These are phyloP conservation scores for Solanum sejunctum DNA, from an alignment of 257 asterid species.

Conservation along the genomic window DNA sequence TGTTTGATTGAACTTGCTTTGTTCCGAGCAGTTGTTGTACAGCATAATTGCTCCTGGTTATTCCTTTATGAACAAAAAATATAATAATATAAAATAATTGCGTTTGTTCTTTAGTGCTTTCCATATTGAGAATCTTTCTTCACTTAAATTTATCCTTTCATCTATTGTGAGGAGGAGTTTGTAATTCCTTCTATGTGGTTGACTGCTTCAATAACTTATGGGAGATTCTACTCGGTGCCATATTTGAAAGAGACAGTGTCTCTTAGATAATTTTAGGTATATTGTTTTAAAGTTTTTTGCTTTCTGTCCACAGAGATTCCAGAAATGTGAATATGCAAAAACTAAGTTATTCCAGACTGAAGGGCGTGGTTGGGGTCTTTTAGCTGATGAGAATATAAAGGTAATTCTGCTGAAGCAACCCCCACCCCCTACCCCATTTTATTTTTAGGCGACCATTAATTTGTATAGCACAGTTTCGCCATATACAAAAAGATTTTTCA, in stretches of 20 bases:
- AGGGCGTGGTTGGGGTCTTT: constrained; percentile 97
- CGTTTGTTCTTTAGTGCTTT: not conserved
- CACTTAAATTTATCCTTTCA: not conserved
- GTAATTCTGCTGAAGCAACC: constrained; percentile 22
- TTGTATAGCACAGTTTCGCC: not conserved
- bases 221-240: not conserved
- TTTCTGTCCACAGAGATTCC: constrained; percentile 58
- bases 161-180: not conserved
- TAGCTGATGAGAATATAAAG: constrained; percentile 60
- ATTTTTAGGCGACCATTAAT: not conserved
- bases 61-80: not conserved
- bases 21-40: not conserved
- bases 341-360: constrained; percentile 69
- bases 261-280: not conserved
- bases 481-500: not conserved
- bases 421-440: not conserved
- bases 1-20: not conserved
- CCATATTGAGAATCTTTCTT: not conserved
- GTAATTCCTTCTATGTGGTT: not conserved
- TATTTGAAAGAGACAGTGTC: not conserved
- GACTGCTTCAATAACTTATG: not conserved
- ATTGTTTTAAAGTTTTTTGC: constrained; percentile 2
- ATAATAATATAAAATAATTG: not conserved
- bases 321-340: constrained; percentile 64
- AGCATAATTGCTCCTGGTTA: not conserved